Percentiles rank a stretch among this genome's conserved stretches.
phyloP scores from a whole-genome alignment of 257 asterid species.

The Sherardia arvensis region DNA sequence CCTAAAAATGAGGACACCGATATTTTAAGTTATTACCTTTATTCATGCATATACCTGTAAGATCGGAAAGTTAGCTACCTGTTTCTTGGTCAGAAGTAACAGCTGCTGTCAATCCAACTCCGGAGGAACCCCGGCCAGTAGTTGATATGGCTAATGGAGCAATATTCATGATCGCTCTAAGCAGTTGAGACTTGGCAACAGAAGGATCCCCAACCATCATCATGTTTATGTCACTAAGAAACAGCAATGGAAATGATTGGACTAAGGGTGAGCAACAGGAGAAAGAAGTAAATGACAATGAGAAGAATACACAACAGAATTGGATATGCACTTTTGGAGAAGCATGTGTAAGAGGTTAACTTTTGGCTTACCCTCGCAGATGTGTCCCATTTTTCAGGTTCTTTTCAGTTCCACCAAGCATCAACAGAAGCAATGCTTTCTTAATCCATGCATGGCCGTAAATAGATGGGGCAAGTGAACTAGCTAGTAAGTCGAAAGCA shows the following conservation, averaged over 20 bases:
- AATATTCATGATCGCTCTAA: conserved; percentile 91
- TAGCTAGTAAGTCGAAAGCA: conserved; percentile 69
- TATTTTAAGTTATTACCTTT: conserved; percentile 6
- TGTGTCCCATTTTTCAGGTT: conserved; percentile 96
- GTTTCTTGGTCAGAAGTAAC: conserved; percentile 98
- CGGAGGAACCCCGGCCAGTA: conserved; percentile 97
- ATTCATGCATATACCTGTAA: not conserved
- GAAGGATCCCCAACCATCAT: conserved; percentile 99
- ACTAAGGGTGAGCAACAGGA: not conserved
- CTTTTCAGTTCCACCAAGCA: conserved; percentile 97
- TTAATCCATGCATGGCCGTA: conserved; percentile 93
- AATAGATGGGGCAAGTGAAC: conserved; percentile 92
- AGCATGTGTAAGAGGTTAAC: conserved; percentile 1
- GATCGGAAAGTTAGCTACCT: conserved; percentile 34
- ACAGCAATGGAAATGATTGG: conserved; percentile 14
- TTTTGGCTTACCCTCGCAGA: conserved; percentile 68
- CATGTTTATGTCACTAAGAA: conserved; percentile 83
- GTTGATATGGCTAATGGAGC: conserved; percentile 98
- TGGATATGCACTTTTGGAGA: not conserved
- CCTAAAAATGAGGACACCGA: conserved; percentile 30
- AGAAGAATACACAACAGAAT: not conserved
- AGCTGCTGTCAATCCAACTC: conserved; percentile 99
- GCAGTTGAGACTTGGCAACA: conserved; percentile 93
- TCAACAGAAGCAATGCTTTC: conserved; percentile 77
- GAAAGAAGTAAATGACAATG: not conserved